phyloP scores from a whole-genome alignment of 768 basidiomycete genomes.

The Chalciporus sphaerocephalus region DNA sequence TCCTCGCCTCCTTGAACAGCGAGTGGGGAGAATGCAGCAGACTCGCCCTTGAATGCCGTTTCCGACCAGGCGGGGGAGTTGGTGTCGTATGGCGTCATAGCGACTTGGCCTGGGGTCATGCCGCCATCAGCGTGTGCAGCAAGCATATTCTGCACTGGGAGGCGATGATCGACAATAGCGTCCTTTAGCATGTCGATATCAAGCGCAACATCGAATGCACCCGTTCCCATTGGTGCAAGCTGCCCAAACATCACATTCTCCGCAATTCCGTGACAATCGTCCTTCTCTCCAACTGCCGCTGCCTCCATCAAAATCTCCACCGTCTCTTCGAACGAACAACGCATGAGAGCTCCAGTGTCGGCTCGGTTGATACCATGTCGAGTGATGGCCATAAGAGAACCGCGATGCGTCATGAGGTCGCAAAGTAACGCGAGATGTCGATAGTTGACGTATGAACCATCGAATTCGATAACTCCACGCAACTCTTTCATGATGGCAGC shows the following conservation, averaged over 20 bases:
- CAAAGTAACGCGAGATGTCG: conserved; percentile 94
- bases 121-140: conserved; percentile 77
- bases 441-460: conserved; percentile 99
- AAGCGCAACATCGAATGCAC: conserved; percentile 90
- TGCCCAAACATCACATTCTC: conserved; percentile 99
- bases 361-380: conserved; percentile 99
- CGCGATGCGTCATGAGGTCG: conserved; percentile 97
- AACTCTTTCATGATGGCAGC: conserved; percentile 93
- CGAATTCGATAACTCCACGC: conserved; percentile 95
- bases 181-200: conserved; percentile 99
- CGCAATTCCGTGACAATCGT: conserved; percentile 97
- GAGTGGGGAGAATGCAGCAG: conserved; percentile 92
- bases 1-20: conserved; percentile 85
- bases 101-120: conserved; percentile 88
- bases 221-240: conserved; percentile 99
- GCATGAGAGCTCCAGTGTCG: conserved; percentile 97
- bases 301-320: conserved; percentile 99
- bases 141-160: conserved; percentile 80
- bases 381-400: conserved; percentile 94
- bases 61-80: conserved; percentile 85
- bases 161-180: conserved; percentile 92
- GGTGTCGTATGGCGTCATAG: conserved; percentile 95
- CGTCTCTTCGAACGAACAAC: conserved; percentile 99
- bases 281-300: conserved; percentile 95
- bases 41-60: conserved; percentile 71